phyloP scores from a whole-genome alignment of 768 basidiomycete species.

The Lactarius psammicola region DNA sequence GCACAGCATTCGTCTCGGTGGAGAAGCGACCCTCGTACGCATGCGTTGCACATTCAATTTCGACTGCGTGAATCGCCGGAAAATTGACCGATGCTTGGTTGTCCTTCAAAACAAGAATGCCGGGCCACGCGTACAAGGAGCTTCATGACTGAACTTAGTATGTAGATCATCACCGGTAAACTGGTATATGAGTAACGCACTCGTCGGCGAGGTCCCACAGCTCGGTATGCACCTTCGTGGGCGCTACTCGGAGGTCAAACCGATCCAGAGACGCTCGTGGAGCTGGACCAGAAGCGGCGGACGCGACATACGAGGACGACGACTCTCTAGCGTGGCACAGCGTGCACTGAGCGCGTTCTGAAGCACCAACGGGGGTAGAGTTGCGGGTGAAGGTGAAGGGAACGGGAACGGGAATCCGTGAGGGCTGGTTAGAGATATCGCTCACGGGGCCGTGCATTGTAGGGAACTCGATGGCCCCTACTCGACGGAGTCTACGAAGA shows the following conservation, averaged over 20 bases:
- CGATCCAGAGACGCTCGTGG: slow-evolving; percentile 22
- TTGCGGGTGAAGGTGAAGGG: background rate
- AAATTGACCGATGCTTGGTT: slow-evolving; percentile 3
- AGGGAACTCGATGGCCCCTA: slow-evolving; percentile 26
- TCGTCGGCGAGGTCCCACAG: slow-evolving; percentile 28
- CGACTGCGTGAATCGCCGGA: slow-evolving; percentile 19
- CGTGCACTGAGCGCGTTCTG: background rate
- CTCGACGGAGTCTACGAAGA: slow-evolving; percentile 27
- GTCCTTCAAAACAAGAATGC: slow-evolving; percentile 27
- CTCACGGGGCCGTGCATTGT: slow-evolving; percentile 4
- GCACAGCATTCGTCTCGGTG: slow-evolving; percentile 26
- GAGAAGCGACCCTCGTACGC: slow-evolving; percentile 30
- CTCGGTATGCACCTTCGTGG: slow-evolving; percentile 23
- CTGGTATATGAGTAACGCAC: slow-evolving; percentile 16
- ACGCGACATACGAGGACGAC: slow-evolving; percentile 4
- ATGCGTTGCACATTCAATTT: slow-evolving; percentile 25
- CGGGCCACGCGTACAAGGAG: slow-evolving; percentile 21
- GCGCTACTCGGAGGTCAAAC: slow-evolving; percentile 26
- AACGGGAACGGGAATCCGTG: slow-evolving; percentile 13
- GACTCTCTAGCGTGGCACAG: slow-evolving; percentile 1
- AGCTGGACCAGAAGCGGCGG: background rate
- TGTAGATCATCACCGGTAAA: background rate
- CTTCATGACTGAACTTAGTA: slow-evolving; percentile 10
- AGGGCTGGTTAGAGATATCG: slow-evolving; percentile 3
- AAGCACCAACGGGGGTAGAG: background rate